phyloP scores from a whole-genome alignment of 1,284 basidiomycete species.

The Phellinidium pouzarii region DNA sequence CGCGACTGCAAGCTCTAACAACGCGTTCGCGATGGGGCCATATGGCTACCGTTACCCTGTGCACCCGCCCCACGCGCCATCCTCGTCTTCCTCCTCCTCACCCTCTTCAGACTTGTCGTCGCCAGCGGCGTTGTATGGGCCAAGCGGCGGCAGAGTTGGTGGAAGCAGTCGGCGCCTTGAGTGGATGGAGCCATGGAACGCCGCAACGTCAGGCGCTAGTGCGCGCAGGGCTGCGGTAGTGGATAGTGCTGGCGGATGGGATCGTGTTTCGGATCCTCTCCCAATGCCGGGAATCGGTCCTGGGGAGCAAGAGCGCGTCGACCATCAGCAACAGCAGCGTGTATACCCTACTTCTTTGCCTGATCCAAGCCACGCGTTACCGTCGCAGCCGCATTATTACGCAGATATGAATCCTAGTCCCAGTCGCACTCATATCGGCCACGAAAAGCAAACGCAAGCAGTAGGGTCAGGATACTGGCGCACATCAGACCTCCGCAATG shows the following conservation, averaged over 20 bases:
- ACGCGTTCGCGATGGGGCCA: neutral
- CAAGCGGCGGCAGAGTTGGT: neutral
- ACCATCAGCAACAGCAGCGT: neutral
- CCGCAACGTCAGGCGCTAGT: neutral
- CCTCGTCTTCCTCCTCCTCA: neutral
- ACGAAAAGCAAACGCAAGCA: neutral
- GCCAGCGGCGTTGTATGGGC: neutral
- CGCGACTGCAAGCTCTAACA: neutral
- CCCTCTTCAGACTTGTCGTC: neutral
- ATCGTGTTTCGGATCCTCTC: conserved; percentile 10
- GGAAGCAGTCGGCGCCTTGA: neutral
- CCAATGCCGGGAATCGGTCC: neutral
- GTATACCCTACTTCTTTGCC: no score
- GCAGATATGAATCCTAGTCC: neutral
- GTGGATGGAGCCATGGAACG: conserved; percentile 5
- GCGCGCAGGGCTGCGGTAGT: neutral
- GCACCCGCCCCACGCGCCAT: conserved; percentile 7
- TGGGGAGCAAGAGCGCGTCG: neutral
- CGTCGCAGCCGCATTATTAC: no score
- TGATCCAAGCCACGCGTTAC: no score
- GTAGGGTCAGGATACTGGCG: conserved; percentile 8
- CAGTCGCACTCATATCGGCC: no score
- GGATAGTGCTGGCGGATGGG: conserved; percentile 7
- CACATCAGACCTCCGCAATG: conserved; percentile 6
- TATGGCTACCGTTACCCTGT: conserved; percentile 15